A percentile compares a stretch with the other conserved stretches of the same genome.
phyloP scores from a whole-genome alignment of 2,329 filamentous ascomycete species.

The Colletotrichum sp. region DNA sequence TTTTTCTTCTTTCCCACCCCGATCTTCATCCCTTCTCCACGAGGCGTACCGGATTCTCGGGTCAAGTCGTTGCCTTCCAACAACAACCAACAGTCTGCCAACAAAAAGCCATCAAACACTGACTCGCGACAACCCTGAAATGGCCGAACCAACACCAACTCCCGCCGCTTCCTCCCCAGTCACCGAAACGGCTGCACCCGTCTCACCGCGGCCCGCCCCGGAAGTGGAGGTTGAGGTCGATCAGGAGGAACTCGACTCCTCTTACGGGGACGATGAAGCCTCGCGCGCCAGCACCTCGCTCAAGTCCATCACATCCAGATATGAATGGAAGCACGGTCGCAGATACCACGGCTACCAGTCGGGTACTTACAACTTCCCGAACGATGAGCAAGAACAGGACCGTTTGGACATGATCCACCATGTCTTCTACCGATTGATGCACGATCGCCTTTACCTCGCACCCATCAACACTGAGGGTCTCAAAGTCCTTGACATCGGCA shows the following conservation, averaged over 20 bases:
- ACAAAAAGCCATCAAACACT: neutral
- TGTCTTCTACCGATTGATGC: constrained; percentile 31
- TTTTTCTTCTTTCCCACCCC: neutral
- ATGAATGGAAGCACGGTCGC: constrained; percentile 14
- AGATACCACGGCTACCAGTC: constrained; percentile 15
- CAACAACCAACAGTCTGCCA: neutral
- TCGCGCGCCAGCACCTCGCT: constrained; percentile 6
- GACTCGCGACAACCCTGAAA: neutral
- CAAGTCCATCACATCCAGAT: neutral
- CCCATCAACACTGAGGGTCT: neutral
- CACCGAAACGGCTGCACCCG: neutral
- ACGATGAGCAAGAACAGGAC: constrained; percentile 42
- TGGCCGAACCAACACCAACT: neutral
- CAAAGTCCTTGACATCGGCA: constrained; percentile 28
- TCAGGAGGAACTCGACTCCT: neutral
- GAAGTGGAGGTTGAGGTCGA: constrained; percentile 10
- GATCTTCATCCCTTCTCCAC: neutral
- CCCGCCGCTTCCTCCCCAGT: neutral
- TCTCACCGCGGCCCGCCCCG: neutral
- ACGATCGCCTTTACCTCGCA: constrained; percentile 25
- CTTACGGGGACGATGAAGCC: neutral
- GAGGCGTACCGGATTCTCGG: neutral
- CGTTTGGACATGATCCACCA: constrained; percentile 45
- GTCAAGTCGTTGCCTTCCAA: neutral
- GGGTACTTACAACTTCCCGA: constrained; percentile 34